Percentiles rank a stretch among this genome's conserved stretches.
phyloP scores from a whole-genome alignment of 805 yeast species.

The Metschnikowia dekortorum region DNA sequence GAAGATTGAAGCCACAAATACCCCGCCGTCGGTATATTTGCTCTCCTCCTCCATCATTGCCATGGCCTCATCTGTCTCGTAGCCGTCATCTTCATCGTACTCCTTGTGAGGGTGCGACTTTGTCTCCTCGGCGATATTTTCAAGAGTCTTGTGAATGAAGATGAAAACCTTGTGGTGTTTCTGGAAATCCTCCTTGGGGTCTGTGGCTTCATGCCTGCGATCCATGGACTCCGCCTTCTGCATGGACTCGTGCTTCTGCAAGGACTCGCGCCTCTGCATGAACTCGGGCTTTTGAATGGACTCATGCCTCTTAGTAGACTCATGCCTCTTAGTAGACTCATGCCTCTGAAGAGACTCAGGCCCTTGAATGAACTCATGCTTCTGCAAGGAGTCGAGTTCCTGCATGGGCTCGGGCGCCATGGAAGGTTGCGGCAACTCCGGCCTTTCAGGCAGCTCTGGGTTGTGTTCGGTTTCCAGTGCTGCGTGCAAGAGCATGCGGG shows the following conservation, averaged over 20 bases:
- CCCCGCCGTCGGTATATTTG: not conserved
- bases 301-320: not conserved
- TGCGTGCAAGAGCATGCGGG: not conserved
- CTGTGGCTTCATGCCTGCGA: not conserved
- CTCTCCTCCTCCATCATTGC: slow-evolving; percentile 5
- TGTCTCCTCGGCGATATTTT: slow-evolving; percentile 6
- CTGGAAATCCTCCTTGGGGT: slow-evolving; percentile 4
- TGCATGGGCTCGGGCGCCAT: not conserved
- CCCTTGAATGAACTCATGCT: not conserved
- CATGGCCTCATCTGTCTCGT: slow-evolving; percentile 9
- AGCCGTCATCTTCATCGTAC: slow-evolving; percentile 10
- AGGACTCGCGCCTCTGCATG: not conserved
- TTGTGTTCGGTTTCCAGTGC: not conserved
- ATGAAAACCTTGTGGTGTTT: slow-evolving; percentile 7
- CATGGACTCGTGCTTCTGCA: not conserved
- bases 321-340: not conserved
- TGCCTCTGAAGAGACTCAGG: not conserved
- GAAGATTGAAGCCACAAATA: slow-evolving; percentile 10
- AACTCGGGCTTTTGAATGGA: too few species aligned
- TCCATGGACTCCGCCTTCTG: not conserved
- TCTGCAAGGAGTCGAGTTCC: not conserved
- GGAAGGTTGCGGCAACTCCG: not conserved
- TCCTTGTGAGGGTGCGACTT: slow-evolving; percentile 1
- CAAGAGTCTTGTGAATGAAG: slow-evolving; percentile 6
- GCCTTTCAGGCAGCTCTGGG: not conserved